Evolutionary conservation across 2,329 filamentous ascomycete genomes (phyloP).

Genomic region (Rutstroemia sp.): DNA sequence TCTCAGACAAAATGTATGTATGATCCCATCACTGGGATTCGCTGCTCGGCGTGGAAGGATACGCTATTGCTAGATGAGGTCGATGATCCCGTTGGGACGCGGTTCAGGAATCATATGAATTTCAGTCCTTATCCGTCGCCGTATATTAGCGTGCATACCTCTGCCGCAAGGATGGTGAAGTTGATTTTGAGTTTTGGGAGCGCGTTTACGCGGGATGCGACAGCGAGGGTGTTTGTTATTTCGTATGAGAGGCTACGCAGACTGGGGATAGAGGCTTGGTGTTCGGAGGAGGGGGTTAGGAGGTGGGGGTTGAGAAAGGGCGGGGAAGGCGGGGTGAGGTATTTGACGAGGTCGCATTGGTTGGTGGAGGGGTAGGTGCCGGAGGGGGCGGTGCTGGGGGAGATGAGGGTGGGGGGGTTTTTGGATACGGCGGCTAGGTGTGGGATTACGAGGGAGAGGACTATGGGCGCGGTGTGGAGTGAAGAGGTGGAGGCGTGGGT

Average conservation of each 20-base stretch:
- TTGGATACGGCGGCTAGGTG: not conserved
- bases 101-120: too few species aligned
- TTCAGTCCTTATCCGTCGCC: too few species aligned
- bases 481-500: not conserved
- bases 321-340: not conserved
- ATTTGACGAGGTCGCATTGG: constrained; percentile 1
- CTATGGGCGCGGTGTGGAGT: not conserved
- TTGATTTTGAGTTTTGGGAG: not conserved
- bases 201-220: not conserved
- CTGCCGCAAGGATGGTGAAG: too few species aligned
- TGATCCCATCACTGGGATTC: too few species aligned
- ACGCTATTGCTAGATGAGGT: too few species aligned
- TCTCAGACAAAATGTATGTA: too few species aligned
- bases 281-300: not conserved
- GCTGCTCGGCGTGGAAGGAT: too few species aligned
- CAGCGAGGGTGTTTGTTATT: too few species aligned
- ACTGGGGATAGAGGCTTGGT: not conserved
- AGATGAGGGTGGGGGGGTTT: not conserved
- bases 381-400: not conserved
- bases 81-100: too few species aligned
- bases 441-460: not conserved
- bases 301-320: not conserved
- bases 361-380: not conserved
- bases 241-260: not conserved
- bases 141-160: too few species aligned